Evolutionary conservation across 1,284 basidiomycete species (phyloP), one percentile per base, ranked within the genome.

Genomic region (Chondrostereum purpureum): DNA sequence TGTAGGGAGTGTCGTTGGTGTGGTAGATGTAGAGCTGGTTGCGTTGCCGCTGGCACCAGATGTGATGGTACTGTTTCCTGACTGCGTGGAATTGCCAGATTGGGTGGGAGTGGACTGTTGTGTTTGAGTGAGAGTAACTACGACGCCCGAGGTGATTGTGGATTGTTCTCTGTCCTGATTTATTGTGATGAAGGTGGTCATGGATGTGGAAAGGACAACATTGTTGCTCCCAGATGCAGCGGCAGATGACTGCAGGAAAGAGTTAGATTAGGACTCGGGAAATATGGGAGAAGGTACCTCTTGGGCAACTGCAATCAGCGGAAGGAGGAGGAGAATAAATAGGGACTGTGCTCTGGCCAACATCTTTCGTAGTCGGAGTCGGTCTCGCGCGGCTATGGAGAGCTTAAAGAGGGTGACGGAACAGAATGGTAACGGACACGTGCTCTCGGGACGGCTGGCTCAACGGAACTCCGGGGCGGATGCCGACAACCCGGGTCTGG

Each of bases 1-100:
- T 41, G 39, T 41, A n/a, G 39, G 24, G n/a, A 21, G 22, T 4
- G 4, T 39, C 37, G 37, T 39, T 22, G 39, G n/a, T 23, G 22
- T 22, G 16, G 13, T 41, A 13, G 39, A 41, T 11, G 18, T 13
- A 21, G 22, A 13, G 22, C n/a, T 2, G 14, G 39, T 12, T 40
- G 20, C 17, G 19, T 18, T 40, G 11, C 17, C 17, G 13, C 11
- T 18, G 6, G 20, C 27, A 31, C 8, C 27, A n/a, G 27, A 31
- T 31, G 27, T 31, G 8, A 31, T n/a, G n/a, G 27, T 31, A 31
- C 27, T 31, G 27, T 31, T 31, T 31, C 27, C 27, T 8, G 27
- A 31, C n/a, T 31, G 27, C 27, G 27, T n/a, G n/a, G 27, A 31
- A n/a, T n/a, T n/a, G n/a, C n/a, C n/a, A n/a, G n/a, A n/a, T n/a